Conservation (phyloP, 1,284 basidiomycete species). For the Cutaneotrichosporon mucoides region DNA sequence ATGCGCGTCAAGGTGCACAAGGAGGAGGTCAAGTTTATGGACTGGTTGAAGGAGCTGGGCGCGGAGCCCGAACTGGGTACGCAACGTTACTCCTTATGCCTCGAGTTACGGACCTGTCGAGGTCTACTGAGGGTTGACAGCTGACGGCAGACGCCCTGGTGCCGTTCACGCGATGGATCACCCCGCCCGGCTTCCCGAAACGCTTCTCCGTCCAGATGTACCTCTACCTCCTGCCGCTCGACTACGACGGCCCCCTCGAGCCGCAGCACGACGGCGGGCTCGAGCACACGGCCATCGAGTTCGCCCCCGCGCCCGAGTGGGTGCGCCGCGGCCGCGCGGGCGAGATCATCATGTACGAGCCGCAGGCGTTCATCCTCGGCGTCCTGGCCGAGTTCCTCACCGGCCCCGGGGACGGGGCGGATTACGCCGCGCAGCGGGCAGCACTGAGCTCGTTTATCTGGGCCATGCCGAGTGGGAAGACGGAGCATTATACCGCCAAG, state of each 20-base stretch:
- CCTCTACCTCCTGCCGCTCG: slow-evolving; percentile 16
- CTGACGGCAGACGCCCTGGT: slow-evolving; percentile 11
- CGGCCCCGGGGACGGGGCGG: neutral
- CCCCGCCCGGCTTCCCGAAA: slow-evolving; percentile 9
- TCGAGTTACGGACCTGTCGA: neutral
- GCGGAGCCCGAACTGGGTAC: slow-evolving; percentile 9
- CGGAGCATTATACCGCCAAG: slow-evolving; percentile 1
- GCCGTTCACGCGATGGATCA: slow-evolving; percentile 21
- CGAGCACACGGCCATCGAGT: slow-evolving; percentile 17
- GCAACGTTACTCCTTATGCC: neutral
- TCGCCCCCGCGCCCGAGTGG: slow-evolving; percentile 4
- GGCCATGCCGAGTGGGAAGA: slow-evolving; percentile 7
- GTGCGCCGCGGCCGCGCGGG: slow-evolving; percentile 1
- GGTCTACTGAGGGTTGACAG: no score
- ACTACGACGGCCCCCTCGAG: neutral
- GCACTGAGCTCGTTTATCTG: slow-evolving; percentile 5
- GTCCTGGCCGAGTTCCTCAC: slow-evolving; percentile 12
- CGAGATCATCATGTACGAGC: slow-evolving; percentile 18
- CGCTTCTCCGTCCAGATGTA: slow-evolving; percentile 21
- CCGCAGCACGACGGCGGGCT: slow-evolving; percentile 17
- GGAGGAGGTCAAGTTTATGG: slow-evolving; percentile 14
- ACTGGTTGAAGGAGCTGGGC: slow-evolving; percentile 12
- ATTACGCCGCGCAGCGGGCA: slow-evolving; percentile 8
- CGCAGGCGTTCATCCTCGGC: slow-evolving; percentile 15
- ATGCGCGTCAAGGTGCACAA: slow-evolving; percentile 10